phyloP scores from a whole-genome alignment of 1,139 yeast genomes.

The Barnettozyma hawaiiensis region DNA sequence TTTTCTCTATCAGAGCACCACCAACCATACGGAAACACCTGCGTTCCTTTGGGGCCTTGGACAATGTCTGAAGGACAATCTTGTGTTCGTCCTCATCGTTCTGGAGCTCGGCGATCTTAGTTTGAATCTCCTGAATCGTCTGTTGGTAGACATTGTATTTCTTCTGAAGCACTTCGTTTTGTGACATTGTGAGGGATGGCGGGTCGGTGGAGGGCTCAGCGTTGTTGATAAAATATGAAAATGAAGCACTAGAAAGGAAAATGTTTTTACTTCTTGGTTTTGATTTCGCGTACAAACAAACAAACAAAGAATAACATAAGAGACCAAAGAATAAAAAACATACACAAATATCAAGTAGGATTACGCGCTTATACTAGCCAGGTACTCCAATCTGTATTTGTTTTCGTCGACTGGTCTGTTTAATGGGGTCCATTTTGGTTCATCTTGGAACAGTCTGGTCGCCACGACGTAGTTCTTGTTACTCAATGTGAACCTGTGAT shows the following conservation, averaged over 20 bases:
- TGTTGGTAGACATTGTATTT: slow-evolving; percentile 51
- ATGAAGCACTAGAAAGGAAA: no score
- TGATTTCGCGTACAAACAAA: neutral
- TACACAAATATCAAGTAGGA: neutral
- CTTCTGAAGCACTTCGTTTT: slow-evolving; percentile 16
- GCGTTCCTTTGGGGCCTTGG: slow-evolving; percentile 48
- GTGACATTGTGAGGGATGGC: slow-evolving; percentile 2
- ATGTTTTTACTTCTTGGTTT: no score
- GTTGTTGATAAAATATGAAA: no score
- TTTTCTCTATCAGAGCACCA: slow-evolving; percentile 81
- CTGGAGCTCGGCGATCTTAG: slow-evolving; percentile 48
- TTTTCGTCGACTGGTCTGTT: slow-evolving; percentile 56
- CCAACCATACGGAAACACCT: slow-evolving; percentile 93
- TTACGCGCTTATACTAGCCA: slow-evolving; percentile 26
- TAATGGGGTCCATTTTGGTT: slow-evolving; percentile 94
- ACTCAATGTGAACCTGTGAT: slow-evolving; percentile 83
- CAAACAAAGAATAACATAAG: neutral
- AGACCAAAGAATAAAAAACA: neutral
- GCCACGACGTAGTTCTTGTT: slow-evolving; percentile 63
- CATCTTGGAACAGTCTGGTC: slow-evolving; percentile 81
- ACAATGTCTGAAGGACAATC: slow-evolving; percentile 52
- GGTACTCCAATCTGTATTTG: slow-evolving; percentile 36
- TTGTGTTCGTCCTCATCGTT: slow-evolving; percentile 46
- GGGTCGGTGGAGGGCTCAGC: no score
- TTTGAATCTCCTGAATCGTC: slow-evolving; percentile 49